phyloP scores from a whole-genome alignment of 2,329 filamentous ascomycete species.

The Pseudocercospora eumusae region DNA sequence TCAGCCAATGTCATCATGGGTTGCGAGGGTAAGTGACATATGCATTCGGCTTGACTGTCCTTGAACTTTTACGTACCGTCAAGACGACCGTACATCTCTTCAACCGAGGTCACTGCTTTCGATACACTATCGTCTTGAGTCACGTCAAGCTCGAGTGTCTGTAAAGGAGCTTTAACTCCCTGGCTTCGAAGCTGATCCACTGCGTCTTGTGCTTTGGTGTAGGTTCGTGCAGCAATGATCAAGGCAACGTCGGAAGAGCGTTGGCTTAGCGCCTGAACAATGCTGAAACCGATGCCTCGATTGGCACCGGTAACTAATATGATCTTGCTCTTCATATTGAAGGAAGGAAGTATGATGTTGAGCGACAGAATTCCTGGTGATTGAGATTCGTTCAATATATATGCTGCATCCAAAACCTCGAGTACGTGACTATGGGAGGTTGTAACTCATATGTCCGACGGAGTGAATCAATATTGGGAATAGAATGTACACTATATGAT shows the following conservation, averaged over 20 bases:
- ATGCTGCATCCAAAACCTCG: not conserved
- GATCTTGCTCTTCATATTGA: slow-evolving; percentile 13
- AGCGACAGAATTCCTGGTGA: not conserved
- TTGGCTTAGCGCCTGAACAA: slow-evolving; percentile 28
- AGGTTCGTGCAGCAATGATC: slow-evolving; percentile 37
- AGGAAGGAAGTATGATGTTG: not conserved
- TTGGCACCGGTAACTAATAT: slow-evolving; percentile 31
- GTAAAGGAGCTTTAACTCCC: slow-evolving; percentile 28
- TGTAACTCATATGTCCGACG: not conserved
- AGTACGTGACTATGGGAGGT: not conserved
- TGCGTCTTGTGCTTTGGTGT: slow-evolving; percentile 34
- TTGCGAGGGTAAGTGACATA: not conserved
- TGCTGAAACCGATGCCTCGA: slow-evolving; percentile 30
- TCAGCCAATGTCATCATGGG: not conserved
- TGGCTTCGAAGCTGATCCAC: slow-evolving; percentile 29
- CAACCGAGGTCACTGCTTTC: slow-evolving; percentile 28
- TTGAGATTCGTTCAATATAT: not conserved
- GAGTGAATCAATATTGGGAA: not conserved
- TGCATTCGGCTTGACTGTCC: not conserved
- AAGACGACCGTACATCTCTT: slow-evolving; percentile 31
- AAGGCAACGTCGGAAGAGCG: slow-evolving; percentile 33
- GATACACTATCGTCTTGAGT: slow-evolving; percentile 34
- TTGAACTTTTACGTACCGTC: slow-evolving; percentile 27
- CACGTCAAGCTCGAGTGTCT: slow-evolving; percentile 37
- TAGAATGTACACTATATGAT: not conserved